Evolutionary conservation across 2,329 filamentous ascomycete genomes (phyloP).

Genomic region (Cladophialophora chaetospira): DNA sequence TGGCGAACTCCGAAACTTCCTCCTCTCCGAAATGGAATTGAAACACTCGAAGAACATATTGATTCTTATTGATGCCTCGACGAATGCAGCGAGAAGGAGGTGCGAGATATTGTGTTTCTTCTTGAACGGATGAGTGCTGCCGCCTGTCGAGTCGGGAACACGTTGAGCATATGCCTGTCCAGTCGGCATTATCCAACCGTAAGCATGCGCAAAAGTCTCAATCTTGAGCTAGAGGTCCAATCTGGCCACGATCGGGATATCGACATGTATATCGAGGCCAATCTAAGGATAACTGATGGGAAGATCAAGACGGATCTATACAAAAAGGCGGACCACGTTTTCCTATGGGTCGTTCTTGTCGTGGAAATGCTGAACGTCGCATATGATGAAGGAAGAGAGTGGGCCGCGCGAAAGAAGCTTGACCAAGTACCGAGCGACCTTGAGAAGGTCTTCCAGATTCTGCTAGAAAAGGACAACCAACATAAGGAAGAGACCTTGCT

Average conservation of each 20-base stretch:
- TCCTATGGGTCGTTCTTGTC: slow-evolving; percentile 49
- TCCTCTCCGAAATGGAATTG: background rate
- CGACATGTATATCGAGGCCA: no score
- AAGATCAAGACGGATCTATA: background rate
- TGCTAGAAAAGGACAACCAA: background rate
- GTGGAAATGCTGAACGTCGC: slow-evolving; percentile 46
- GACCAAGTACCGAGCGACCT: no score
- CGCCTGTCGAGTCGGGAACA: background rate
- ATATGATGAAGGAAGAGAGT: slow-evolving; percentile 22
- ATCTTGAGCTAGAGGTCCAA: background rate
- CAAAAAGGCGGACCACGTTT: slow-evolving; percentile 39
- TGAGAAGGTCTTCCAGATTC: background rate
- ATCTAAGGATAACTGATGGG: background rate
- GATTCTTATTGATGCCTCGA: background rate
- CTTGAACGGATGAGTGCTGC: background rate
- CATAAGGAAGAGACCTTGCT: no score
- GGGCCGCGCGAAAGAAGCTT: no score
- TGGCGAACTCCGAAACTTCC: background rate
- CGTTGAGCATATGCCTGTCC: background rate
- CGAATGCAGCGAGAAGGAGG: background rate
- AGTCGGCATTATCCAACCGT: background rate
- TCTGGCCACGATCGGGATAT: background rate
- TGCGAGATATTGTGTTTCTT: background rate
- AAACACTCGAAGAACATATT: background rate
- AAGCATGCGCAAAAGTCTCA: background rate